Conservation (phyloP, 148 eudicot species). For the Silene latifolia region DNA sequence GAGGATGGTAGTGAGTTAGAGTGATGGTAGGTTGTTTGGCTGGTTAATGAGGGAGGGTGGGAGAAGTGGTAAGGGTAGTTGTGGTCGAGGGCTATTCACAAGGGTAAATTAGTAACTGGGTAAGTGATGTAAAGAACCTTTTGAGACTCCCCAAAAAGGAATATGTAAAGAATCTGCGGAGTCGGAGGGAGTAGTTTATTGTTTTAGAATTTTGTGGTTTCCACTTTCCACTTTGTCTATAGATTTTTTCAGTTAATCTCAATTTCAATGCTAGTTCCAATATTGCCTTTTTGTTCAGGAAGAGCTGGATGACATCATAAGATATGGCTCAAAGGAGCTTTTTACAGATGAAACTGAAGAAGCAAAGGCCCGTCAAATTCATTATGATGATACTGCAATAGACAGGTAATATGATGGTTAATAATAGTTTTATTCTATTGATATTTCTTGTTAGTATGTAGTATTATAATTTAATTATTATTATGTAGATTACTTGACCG, state of each 20-base stretch:
- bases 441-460: slow-evolving; percentile 7
- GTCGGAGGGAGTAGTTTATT: not conserved
- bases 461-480: not conserved
- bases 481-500: slow-evolving; percentile 75
- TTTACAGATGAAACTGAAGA: slow-evolving; percentile 95
- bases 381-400: slow-evolving; percentile 94
- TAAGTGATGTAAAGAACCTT: no score
- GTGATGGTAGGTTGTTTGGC: no score
- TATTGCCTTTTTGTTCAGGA: slow-evolving; percentile 46
- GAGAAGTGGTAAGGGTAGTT: no score
- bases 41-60: no score
- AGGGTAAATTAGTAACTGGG: no score
- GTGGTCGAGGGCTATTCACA: no score
- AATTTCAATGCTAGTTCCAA: not conserved
- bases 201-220: slow-evolving; percentile 1
- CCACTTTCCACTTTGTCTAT: slow-evolving; percentile 2
- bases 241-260: not conserved
- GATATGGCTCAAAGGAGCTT: slow-evolving; percentile 93
- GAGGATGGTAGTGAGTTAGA: no score
- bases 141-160: no score
- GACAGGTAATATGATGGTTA: slow-evolving; percentile 47
- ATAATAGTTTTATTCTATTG: slow-evolving; percentile 5
- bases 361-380: slow-evolving; percentile 92
- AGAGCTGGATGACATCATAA: slow-evolving; percentile 94
- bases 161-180: no score